Base-by-base conservation (phyloP, 2,329 filamentous ascomycete genomes). In the Aspergillus oerlinghausenensis region DNA sequence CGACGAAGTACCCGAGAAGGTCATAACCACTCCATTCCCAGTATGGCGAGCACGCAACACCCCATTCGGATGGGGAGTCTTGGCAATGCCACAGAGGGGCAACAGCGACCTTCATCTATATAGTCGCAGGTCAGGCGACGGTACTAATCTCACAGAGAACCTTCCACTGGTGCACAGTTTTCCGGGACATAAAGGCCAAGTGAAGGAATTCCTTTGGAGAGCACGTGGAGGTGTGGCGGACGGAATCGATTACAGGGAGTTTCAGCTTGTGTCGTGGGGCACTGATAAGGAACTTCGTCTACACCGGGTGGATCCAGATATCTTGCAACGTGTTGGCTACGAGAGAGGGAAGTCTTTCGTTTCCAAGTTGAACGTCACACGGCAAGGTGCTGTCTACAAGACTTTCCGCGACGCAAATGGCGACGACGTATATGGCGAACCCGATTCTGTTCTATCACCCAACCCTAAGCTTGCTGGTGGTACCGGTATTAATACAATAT, bases 191-290 rank as follows among this genome's bases (percentile, higher is more conserved):
- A 77, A 80, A 59, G 80, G 80, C 10, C 80, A 92, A 68, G 91
- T 90, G 29, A 96, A 94, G 68, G 92, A 97, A 66, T 97, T 97
- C 59, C 76, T 97, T 10, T 97, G 92, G 92, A 84, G 92, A 70
- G 84, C 85, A 50, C 85, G 92, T 55, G 92, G 92, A 40, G 79
- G 80, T 21, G 82, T 83, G 19, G 82, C 84, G 17, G 84, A 90
- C 54, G 82, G 83, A n/a, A 75, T 88, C 49, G 92, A 97, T 66
- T 80, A 92, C 60, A 85, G 93, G 65, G 92, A 97, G 52, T 97
- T 96, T 61, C 92, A 97, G 71, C 80, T 97, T 19, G 90, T 97
- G 0, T 92, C 92, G 0, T 97, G 92, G 92, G 92, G 92, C 26
- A 87, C 89, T 50, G 93, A 97, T 70, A 89, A 88, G 63, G 84